Evolutionary conservation across 768 basidiomycete species (phyloP).

Genomic region (Podaxis sp.): DNA sequence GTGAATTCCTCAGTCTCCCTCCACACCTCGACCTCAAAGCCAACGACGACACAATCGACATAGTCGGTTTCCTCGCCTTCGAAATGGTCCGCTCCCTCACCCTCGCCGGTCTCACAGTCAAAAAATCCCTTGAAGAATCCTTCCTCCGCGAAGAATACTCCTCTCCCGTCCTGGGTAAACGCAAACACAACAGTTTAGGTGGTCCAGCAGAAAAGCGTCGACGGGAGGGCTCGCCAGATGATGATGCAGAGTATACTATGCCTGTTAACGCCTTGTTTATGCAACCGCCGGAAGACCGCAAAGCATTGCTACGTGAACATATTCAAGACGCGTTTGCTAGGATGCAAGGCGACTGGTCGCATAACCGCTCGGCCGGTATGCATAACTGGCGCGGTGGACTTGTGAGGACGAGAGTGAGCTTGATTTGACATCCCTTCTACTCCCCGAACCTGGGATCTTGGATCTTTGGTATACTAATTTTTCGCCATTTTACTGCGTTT

Average conservation of each 20-base stretch:
- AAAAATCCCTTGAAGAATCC: slow-evolving; percentile 72
- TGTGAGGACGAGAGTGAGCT: slow-evolving; percentile 70
- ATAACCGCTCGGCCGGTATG: slow-evolving; percentile 80
- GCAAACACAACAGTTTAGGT: slow-evolving; percentile 48
- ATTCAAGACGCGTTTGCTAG: slow-evolving; percentile 88
- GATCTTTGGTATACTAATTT: slow-evolving; percentile 7
- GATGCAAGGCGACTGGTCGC: slow-evolving; percentile 85
- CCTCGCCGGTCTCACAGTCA: slow-evolving; percentile 81
- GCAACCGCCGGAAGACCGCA: slow-evolving; percentile 76
- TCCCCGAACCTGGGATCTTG: slow-evolving; percentile 7
- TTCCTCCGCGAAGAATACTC: slow-evolving; percentile 62
- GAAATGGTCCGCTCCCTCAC: slow-evolving; percentile 96
- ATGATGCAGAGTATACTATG: slow-evolving; percentile 56
- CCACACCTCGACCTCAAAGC: slow-evolving; percentile 82
- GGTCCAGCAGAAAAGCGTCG: slow-evolving; percentile 49
- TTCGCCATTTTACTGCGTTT: slow-evolving; percentile 18
- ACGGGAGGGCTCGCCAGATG: slow-evolving; percentile 58
- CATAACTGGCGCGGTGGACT: slow-evolving; percentile 87
- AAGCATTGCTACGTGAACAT: slow-evolving; percentile 75
- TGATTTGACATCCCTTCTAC: slow-evolving; percentile 50
- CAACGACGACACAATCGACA: slow-evolving; percentile 93
- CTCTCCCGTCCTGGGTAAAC: slow-evolving; percentile 65
- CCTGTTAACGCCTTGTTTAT: slow-evolving; percentile 75
- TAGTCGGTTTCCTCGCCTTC: slow-evolving; percentile 95
- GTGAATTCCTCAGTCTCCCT: slow-evolving; percentile 90